A percentile compares a stretch with the other conserved stretches of the same genome.
Conservation (phyloP, 352 stramenopile genomes). For the Phytopythium sindhum region DNA sequence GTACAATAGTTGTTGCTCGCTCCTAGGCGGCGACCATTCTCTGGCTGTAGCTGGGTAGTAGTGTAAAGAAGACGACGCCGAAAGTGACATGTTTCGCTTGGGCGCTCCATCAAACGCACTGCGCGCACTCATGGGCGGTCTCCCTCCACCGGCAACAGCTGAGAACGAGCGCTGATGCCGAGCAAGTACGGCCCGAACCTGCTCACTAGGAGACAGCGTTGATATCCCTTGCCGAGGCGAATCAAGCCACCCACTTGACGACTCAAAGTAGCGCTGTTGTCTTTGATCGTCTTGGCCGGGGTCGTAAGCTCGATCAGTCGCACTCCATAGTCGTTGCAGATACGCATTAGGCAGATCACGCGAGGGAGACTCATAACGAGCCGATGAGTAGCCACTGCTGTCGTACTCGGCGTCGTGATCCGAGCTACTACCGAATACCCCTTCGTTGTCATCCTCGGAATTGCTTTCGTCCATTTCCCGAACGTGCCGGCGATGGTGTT, state of each 20-base stretch:
- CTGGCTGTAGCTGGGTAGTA: background rate
- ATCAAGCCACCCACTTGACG: background rate
- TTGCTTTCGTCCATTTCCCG: background rate
- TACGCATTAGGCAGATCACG: background rate
- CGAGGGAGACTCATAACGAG: background rate
- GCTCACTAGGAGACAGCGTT: slow-evolving; percentile 51
- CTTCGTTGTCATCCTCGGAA: background rate
- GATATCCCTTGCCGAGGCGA: slow-evolving; percentile 15
- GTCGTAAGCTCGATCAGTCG: background rate
- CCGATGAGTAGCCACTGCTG: slow-evolving; percentile 1
- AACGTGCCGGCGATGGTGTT: background rate
- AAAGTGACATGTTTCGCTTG: background rate
- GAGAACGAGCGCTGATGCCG: slow-evolving; percentile 28
- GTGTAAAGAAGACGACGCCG: background rate
- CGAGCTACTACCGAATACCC: background rate
- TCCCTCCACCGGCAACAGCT: background rate
- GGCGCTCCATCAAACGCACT: background rate
- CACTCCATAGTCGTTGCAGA: background rate
- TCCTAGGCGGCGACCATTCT: background rate
- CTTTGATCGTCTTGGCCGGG: background rate
- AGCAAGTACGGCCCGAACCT: slow-evolving; percentile 47
- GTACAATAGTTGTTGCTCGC: slow-evolving; percentile 4
- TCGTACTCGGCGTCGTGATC: background rate
- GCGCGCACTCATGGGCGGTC: slow-evolving; percentile 1
- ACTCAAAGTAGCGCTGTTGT: background rate